Evolutionary conservation across 1,284 basidiomycete species (phyloP), one percentile per base, ranked within the genome.

Genomic region (Cryptococcus sp.): DNA sequence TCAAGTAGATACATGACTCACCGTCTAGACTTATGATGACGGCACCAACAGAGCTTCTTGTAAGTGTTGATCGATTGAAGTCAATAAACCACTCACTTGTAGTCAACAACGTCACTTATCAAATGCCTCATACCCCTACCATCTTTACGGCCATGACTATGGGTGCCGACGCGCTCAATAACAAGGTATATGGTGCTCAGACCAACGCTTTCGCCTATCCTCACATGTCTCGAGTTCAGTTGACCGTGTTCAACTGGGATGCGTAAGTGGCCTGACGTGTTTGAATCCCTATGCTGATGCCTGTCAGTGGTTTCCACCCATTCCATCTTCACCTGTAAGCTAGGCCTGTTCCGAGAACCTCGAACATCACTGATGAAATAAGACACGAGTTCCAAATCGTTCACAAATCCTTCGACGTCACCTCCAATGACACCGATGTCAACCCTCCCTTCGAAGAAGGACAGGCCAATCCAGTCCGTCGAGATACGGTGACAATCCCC

Each of bases 341-440:
- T 13, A 16, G 13, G 13, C 25, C n/a, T 21, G 19, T 18, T 34
- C 19, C 28, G 28, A 28, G 28, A 11, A 5, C 11, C 11, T 5
- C 5, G 28, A 14, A 36, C 7, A 25, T 37, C 10, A 25, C 28
- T 23, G 41, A 39, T 23, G 10, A 24, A 9, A 16, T 7, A 67
- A 88, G 88, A 1, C 88, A 93, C 77, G 83, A 84, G 64, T 82
- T 86, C 76, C 85, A 87, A 77, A 80, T 94, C 59, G 83, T 93
- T 39, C 78, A 83, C 56, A 85, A 86, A 53, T 80, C 83, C 1
- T 65, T 78, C 49, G 82, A 94, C 69, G 88, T 86, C 60, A 84
- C 83, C 0, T 91, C 89, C 0, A 74, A 81, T 62, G 87, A 97
- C 71, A 81, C 86, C 0, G 64, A 75, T 2, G 77, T 91, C 52